A percentile compares a stretch with the other conserved stretches of the same genome.
Evolutionary conservation across 73 alveolate genomes (phyloP).

Genomic region (Diophrys sp.): DNA sequence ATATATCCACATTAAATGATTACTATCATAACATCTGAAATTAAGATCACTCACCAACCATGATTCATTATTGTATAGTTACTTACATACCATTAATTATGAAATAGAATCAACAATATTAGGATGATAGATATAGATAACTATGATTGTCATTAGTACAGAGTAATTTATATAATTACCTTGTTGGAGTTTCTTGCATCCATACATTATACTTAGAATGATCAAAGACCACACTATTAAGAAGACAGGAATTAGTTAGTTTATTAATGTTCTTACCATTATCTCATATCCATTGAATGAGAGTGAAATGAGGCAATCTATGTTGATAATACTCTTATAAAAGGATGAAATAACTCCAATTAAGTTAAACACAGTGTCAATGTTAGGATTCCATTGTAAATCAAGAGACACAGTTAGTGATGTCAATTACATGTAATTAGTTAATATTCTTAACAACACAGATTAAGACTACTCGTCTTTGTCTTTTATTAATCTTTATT

Average conservation of each 20-base stretch:
- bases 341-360: background rate
- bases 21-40: too few relatives aligned
- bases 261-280: background rate
- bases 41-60: too few relatives aligned
- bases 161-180: too few relatives aligned
- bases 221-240: background rate
- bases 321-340: background rate
- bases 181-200: background rate
- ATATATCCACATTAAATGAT: too few relatives aligned
- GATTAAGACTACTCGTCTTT: background rate
- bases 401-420: background rate
- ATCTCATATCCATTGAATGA: background rate
- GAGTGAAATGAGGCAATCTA: background rate
- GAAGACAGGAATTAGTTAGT: background rate
- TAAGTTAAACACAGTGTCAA: background rate
- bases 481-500: background rate
- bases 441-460: constrained; percentile 41
- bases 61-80: too few relatives aligned
- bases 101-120: too few relatives aligned
- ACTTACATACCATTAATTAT: too few relatives aligned
- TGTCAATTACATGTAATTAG: constrained; percentile 33
- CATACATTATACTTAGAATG: background rate
- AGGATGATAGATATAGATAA: too few relatives aligned
- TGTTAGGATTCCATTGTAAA: background rate
- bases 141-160: too few relatives aligned